Conservation (phyloP, 1,284 basidiomycete genomes). For the Gomphus bonarii region DNA sequence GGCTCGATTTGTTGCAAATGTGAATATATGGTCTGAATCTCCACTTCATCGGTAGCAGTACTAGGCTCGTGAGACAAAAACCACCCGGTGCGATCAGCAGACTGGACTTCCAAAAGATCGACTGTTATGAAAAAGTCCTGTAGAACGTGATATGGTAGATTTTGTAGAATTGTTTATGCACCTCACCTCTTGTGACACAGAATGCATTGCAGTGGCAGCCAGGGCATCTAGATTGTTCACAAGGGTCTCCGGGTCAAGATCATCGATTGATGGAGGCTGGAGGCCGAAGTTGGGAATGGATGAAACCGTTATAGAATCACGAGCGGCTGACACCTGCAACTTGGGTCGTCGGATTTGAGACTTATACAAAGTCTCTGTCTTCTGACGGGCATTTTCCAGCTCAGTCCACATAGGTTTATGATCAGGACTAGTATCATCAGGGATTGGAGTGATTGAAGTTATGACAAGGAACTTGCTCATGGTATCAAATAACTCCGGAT, state of each 20-base stretch:
- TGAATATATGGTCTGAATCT: constrained; percentile 67
- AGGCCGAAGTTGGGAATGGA: constrained; percentile 36
- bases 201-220: constrained; percentile 59
- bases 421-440: constrained; percentile 26
- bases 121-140: constrained; percentile 66
- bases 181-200: constrained; percentile 62
- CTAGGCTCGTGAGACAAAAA: constrained; percentile 46
- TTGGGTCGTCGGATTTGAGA: constrained; percentile 55
- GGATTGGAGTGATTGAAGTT: constrained; percentile 27
- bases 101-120: constrained; percentile 71
- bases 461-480: constrained; percentile 52
- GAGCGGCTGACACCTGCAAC: constrained; percentile 19
- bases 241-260: constrained; percentile 52
- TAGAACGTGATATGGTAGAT: constrained; percentile 8
- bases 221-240: constrained; percentile 67
- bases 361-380: constrained; percentile 37
- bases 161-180: background rate
- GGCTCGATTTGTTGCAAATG: constrained; percentile 61
- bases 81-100: constrained; percentile 68
- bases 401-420: constrained; percentile 37
- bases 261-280: constrained; percentile 57
- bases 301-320: constrained; percentile 20
- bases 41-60: constrained; percentile 45
- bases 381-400: constrained; percentile 33
- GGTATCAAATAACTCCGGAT: constrained; percentile 46